Conservation (phyloP, 495 filamentous ascomycete species). For the Penicillium manginii region DNA sequence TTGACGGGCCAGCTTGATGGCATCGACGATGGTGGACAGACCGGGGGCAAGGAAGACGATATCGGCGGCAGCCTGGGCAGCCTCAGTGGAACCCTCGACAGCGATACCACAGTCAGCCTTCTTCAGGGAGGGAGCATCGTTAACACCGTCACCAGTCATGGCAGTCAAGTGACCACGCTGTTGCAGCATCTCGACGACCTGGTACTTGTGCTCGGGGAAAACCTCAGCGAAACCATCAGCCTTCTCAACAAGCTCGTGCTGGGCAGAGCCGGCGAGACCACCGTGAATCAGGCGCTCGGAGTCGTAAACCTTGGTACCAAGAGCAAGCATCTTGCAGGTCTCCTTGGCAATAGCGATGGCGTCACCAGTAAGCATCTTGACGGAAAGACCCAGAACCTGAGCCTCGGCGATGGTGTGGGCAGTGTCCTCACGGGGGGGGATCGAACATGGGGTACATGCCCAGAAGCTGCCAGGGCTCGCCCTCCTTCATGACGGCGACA, state of each 20-base stretch:
- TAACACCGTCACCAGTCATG: constrained; percentile 78
- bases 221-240: constrained; percentile 79
- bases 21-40: constrained; percentile 75
- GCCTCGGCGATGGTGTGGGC: constrained; percentile 78
- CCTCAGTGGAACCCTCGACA: constrained; percentile 76
- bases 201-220: constrained; percentile 79
- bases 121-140: constrained; percentile 74
- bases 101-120: constrained; percentile 79
- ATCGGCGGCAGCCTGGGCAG: constrained; percentile 76
- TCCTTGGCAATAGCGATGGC: constrained; percentile 80
- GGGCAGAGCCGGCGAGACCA: constrained; percentile 71
- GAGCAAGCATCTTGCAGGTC: constrained; percentile 79
- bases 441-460: constrained; percentile 82
- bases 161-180: constrained; percentile 74
- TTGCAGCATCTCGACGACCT: constrained; percentile 77
- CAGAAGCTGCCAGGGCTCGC: constrained; percentile 68
- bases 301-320: constrained; percentile 79
- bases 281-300: constrained; percentile 74
- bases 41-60: constrained; percentile 80
- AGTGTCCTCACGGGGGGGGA: constrained; percentile 74
- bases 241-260: constrained; percentile 76
- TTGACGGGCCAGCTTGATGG: constrained; percentile 77
- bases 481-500: constrained; percentile 71
- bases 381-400: constrained; percentile 73
- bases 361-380: constrained; percentile 83